Evolutionary conservation across 2,329 filamentous ascomycete species (phyloP).

Genomic region (Fusarium nurragi): DNA sequence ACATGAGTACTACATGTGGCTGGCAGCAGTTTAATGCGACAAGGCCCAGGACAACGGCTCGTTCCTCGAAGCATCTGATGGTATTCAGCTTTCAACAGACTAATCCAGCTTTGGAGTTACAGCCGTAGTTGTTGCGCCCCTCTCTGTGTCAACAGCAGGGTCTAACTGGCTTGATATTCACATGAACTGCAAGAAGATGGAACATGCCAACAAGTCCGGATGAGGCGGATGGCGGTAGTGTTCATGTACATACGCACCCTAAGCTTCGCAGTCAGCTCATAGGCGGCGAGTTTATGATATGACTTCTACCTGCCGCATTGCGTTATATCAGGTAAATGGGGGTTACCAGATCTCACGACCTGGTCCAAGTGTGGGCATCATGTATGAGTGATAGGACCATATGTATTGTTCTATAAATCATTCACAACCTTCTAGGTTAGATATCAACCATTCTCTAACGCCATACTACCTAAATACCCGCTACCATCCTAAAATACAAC

Average conservation of each 20-base stretch:
- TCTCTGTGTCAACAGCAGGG: not conserved
- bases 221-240: not conserved
- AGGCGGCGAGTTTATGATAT: not conserved
- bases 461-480: slow-evolving; percentile 1
- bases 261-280: not conserved
- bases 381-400: slow-evolving; percentile 2
- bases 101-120: not conserved
- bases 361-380: not conserved
- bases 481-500: not conserved
- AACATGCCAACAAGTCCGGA: not conserved
- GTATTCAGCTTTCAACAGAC: not conserved
- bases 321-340: not conserved
- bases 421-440: not conserved
- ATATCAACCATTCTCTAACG: slow-evolving; percentile 4
- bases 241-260: no score
- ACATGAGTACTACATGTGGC: not conserved
- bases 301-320: not conserved
- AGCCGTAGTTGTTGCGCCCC: not conserved
- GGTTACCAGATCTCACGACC: not conserved
- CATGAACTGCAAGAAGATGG: not conserved
- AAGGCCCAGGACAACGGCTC: not conserved
- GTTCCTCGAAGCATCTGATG: slow-evolving; percentile 9
- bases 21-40: not conserved
- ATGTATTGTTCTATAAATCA: not conserved
- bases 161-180: slow-evolving; percentile 3